These are phyloP conservation scores for Thalassiosira sp. DNA, from an alignment of 352 stramenopile genomes.

Conservation along the genomic window DNA sequence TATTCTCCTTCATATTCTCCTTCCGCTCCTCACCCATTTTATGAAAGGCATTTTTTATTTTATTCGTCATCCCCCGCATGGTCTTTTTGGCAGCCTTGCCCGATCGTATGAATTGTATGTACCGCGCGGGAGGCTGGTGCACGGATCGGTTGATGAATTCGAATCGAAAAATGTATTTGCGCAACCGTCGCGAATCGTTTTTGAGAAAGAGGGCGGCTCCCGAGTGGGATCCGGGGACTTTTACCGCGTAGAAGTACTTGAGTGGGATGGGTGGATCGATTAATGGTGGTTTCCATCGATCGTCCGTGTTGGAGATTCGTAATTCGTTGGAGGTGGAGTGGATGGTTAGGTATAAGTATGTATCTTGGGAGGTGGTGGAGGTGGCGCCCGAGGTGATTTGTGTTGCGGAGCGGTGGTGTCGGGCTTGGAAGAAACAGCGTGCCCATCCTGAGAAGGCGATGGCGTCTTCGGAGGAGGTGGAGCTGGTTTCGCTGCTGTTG, in stretches of 20 bases:
- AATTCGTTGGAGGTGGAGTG: slow-evolving; percentile 26
- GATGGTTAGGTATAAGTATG: slow-evolving; percentile 31
- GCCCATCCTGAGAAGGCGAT: slow-evolving; percentile 23
- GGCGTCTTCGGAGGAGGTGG: neutral
- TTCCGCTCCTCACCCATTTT: slow-evolving; percentile 17
- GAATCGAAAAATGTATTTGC: slow-evolving; percentile 48
- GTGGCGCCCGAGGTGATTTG: slow-evolving; percentile 22
- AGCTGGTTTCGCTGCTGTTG: neutral
- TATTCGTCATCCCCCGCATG: slow-evolving; percentile 32
- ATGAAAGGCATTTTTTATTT: slow-evolving; percentile 19
- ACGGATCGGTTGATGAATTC: slow-evolving; percentile 37
- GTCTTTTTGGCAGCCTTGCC: slow-evolving; percentile 35
- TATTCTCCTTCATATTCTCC: slow-evolving; percentile 19
- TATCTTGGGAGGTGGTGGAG: slow-evolving; percentile 22
- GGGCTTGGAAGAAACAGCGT: slow-evolving; percentile 49
- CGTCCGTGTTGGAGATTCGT: slow-evolving; percentile 9
- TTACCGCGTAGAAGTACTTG: slow-evolving; percentile 42
- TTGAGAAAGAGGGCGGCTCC: slow-evolving; percentile 38
- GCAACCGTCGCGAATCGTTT: slow-evolving; percentile 34
- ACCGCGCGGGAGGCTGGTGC: slow-evolving; percentile 29
- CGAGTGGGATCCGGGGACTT: slow-evolving; percentile 34
- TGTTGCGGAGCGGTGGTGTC: slow-evolving; percentile 32
- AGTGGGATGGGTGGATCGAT: slow-evolving; percentile 47
- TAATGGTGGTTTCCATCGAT: slow-evolving; percentile 9
- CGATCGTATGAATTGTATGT: slow-evolving; percentile 32